Evolutionary conservation across 441 rosid species (phyloP), one percentile per base, ranked within the genome.

Genomic region (Jatropha podagrica): DNA sequence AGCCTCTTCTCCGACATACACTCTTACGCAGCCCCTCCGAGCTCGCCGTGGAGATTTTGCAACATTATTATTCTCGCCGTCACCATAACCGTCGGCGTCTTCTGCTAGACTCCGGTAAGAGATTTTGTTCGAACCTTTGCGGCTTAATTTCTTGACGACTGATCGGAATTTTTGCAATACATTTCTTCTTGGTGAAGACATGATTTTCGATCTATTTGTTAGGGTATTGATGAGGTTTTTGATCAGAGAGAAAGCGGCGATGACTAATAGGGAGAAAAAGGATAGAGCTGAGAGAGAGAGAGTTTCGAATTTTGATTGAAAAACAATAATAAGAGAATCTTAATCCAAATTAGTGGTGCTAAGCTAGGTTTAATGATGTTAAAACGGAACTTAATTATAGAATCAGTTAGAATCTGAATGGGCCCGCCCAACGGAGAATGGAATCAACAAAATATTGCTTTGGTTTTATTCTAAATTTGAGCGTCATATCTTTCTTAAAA

Each of bases 1-100:
- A 14, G 8, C 38, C 32, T 69, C 62, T 44, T 65, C 55, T 0
- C 69, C 69, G 5, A 71, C 74, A 4, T 40, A 76, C 20, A 55
- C 41, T 2, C 64, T 52, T 11, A 62, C 9, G 7, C 18, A 64
- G 6, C 42, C 62, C 15, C 3, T 38, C 44, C 32, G 44, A 12
- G 58, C 49, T 46, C 5, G 17, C 55, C 71, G 71, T 46, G 37
- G 56, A 0, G 42, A 15, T 37, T 62, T 62, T 44, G 27, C 7
- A n/a, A 18, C 18, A 56, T 6, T 20, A 9, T 11, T 20, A 56
- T 8, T 7, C 12, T 20, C 61, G 4, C 8, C 60, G 7, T 7
- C 60, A 23, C 2, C 61, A 44, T 44, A 3, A 3, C 27, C 12
- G 61, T n/a, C 15, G 27, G 4, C 8, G 12, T 32, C 13, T 32